Base-by-base conservation (phyloP, 352 stramenopile genomes). In the Chrysophaeum taylorii region DNA sequence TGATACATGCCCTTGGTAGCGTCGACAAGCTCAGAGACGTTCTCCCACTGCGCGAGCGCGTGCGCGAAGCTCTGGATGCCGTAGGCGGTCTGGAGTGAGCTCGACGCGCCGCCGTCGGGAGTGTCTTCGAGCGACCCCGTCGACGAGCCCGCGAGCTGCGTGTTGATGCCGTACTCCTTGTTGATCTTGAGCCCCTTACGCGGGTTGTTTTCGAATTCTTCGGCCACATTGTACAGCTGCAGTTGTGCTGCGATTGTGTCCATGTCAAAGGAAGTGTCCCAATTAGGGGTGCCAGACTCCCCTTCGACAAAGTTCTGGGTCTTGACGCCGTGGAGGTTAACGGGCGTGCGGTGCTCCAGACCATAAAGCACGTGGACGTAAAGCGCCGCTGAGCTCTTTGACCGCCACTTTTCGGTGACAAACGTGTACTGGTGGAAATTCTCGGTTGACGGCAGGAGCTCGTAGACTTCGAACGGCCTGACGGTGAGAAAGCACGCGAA, bases 11-110 rank as follows among this genome's bases (percentile, higher is more conserved):
- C n/a, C n/a, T n/a, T n/a, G 1, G 36, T 50, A 1, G 53, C 12
- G 23, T 53, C n/a, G 45, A 38, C 21, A n/a, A n/a, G n/a, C n/a
- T n/a, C n/a, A 25, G 45, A 64, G 23, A 71, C 53, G 52, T 67
- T 73, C 35, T 73, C 39, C 39, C 64, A 73, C 5, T n/a, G 14
- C 53, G 48, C 27, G 18, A 73, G 52, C 1, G 54, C 52, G 41
- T 73, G 37, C 27, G 69, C 35, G 37, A 73, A 21, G 23, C 39
- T 69, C 52, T 73, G 68, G n/a, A 73, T 37, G 27, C 68, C 68
- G 52, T 73, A 69, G 21, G 52, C 38, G 23, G 53, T 73, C 33
- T 63, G 50, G 12, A 63, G 27, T 2, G 53, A 27, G 35, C 38
- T 15, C 35, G 29, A 45, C 18, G 25, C 23, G 50, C 50, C 50